phyloP scores from a whole-genome alignment of 352 stramenopile species.

The Phytopythium helicoides region DNA sequence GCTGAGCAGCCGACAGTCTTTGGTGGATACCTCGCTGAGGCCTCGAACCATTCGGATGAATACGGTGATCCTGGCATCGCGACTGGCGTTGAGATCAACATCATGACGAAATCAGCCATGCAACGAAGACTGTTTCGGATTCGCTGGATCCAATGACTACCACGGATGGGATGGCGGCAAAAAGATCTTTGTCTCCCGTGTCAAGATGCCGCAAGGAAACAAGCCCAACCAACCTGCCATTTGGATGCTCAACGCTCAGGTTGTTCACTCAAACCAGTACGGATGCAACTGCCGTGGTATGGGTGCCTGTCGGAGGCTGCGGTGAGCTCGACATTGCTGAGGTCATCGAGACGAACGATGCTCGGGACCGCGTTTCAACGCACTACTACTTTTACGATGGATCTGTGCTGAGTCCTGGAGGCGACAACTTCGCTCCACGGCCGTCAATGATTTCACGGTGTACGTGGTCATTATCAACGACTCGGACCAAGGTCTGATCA shows the following conservation, averaged over 20 bases:
- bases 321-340: constrained; percentile 69
- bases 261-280: constrained; percentile 42
- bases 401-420: constrained; percentile 15
- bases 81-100: no score
- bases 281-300: constrained; percentile 72
- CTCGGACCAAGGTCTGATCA: constrained; percentile 41
- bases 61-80: no score
- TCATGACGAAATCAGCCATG: no score
- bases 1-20: no score
- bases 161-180: no score
- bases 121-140: no score
- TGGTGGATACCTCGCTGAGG: no score
- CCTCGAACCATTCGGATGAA: no score
- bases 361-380: constrained; percentile 36
- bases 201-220: no score
- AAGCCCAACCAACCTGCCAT: no score
- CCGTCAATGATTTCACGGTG: constrained; percentile 26
- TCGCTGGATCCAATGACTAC: no score
- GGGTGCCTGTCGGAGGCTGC: constrained; percentile 42
- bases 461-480: constrained; percentile 71
- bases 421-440: constrained; percentile 53
- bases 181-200: no score
- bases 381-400: constrained; percentile 74
- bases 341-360: constrained; percentile 47
- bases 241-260: constrained; percentile 54